Base-by-base conservation (phyloP, 306 rosid species). In the Cucurbita ficifolia region DNA sequence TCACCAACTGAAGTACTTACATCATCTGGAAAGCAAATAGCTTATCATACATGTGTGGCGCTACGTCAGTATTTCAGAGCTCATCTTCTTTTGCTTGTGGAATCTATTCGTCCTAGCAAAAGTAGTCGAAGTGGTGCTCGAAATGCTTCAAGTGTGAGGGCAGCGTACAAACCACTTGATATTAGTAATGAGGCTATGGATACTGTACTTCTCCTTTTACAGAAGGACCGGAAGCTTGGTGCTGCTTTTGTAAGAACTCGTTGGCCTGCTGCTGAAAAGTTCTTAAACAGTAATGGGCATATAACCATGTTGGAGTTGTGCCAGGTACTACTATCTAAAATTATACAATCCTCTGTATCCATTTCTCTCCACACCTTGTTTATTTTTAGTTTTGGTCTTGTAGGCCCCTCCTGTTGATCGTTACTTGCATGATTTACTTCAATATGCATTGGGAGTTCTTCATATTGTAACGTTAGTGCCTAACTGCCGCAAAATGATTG, bases 321-420 rank as follows among this genome's bases (percentile, higher is more conserved):
- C 81, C 99, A 95, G 99, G 99, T 95, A 84, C 77, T 63, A 14
- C 29, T 64, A 60, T 10, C 10, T 79, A 43, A 40, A 60, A 57
- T 72, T 75, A 48, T 33, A 16, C 50, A 17, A 11, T 35, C 75
- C 11, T 10, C 8, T 5, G 3, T 50, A 2, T 29, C 4, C 35
- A 19, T 46, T 39, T 52, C 10, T 61, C n/a, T 35, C 5, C 45
- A 22, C 49, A 24, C 17, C 24, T 57, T 76, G 53, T 39, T 58
- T 57, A 29, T 42, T 50, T 58, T 35, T 49, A 16, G 48, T 48
- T 53, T 79, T 82, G 78, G 72, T 70, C 74, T 60, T 83, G 77
- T 84, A 95, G 99, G 99, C 99, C 77, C 99, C 96, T 40, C 96
- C 99, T 21, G 96, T 83, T 7, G 99, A 95, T 67, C 92, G 99